Conservation (phyloP, 2,329 filamentous ascomycete genomes). For the Rhynchosporium secalis region DNA sequence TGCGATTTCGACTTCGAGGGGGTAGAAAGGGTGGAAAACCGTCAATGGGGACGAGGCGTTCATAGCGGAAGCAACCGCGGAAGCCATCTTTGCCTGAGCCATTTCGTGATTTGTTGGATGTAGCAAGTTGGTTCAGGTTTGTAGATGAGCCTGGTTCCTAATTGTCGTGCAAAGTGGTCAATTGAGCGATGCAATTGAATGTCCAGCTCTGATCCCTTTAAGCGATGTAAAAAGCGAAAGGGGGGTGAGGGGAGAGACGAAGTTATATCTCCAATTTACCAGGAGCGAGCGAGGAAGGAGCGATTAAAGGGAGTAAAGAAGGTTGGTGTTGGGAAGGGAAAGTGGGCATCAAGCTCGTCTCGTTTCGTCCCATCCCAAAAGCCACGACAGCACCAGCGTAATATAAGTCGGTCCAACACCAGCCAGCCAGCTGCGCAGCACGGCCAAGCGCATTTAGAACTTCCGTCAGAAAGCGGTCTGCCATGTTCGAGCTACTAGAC, state of each 20-base stretch:
- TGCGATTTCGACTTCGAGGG: slow-evolving; percentile 59
- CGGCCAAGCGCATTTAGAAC: not conserved
- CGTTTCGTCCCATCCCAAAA: not conserved
- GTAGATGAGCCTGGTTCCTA: not conserved
- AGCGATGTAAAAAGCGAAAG: not conserved
- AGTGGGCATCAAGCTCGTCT: slow-evolving; percentile 5
- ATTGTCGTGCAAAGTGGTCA: not conserved
- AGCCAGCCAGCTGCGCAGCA: not conserved
- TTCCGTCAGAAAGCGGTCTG: too few relatives aligned
- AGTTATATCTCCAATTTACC: not conserved
- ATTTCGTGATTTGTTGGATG: slow-evolving; percentile 10
- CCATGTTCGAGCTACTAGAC: not conserved
- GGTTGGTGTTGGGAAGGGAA: slow-evolving; percentile 3
- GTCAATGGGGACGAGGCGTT: slow-evolving; percentile 28
- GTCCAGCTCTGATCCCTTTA: not conserved
- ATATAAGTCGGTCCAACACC: too few relatives aligned
- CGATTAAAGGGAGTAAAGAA: not conserved
- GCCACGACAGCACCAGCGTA: slow-evolving; percentile 14
- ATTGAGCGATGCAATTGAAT: slow-evolving; percentile 11
- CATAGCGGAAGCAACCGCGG: slow-evolving; percentile 22
- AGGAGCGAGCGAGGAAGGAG: slow-evolving; percentile 4
- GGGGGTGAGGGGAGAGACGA: not conserved
- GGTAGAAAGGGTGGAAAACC: slow-evolving; percentile 67
- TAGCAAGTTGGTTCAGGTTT: slow-evolving; percentile 2
- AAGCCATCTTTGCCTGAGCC: slow-evolving; percentile 22